Percentiles rank a stretch among this genome's conserved stretches.
These are phyloP conservation scores for Gastrolobium bilobum DNA, from an alignment of 306 rosid genomes.

Conservation along the genomic window DNA sequence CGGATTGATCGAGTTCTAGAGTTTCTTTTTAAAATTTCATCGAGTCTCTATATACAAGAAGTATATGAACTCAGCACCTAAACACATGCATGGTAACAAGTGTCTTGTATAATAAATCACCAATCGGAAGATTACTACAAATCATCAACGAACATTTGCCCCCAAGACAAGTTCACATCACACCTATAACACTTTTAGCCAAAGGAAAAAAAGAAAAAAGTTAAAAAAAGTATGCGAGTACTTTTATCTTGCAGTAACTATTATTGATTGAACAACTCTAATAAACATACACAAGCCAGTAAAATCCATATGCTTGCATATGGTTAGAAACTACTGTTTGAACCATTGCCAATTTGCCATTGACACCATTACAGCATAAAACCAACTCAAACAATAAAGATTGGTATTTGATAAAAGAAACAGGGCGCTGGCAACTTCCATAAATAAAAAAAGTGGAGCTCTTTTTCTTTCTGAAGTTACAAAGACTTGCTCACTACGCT, in stretches of 20 bases:
- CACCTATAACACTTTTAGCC: no score
- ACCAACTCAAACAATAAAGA: conserved; percentile 30
- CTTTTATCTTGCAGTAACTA: conserved; percentile 12
- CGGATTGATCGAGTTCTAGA: no score
- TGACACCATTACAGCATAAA: conserved; percentile 41
- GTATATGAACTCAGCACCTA: no score
- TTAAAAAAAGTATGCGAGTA: background rate
- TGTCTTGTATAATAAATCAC: no score
- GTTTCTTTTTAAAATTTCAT: no score
- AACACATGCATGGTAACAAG: no score
- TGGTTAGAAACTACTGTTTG: background rate
- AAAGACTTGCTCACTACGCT: conserved; percentile 46
- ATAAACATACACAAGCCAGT: conserved; percentile 12
- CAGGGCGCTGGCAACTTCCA: conserved; percentile 16
- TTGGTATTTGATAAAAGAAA: conserved; percentile 32
- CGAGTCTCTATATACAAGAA: no score
- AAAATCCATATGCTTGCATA: conserved; percentile 3
- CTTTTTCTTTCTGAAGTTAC: background rate
- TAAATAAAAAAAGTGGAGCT: conserved; percentile 20
- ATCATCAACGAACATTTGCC: no score
- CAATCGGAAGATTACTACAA: no score
- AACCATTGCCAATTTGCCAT: conserved; percentile 9
- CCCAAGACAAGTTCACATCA: no score
- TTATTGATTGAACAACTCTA: background rate
- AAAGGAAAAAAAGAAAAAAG: no score